A percentile compares a stretch with the other conserved stretches of the same genome.
Evolutionary conservation across 306 rosid genomes (phyloP).

Genomic region (Corylus heterophylla): DNA sequence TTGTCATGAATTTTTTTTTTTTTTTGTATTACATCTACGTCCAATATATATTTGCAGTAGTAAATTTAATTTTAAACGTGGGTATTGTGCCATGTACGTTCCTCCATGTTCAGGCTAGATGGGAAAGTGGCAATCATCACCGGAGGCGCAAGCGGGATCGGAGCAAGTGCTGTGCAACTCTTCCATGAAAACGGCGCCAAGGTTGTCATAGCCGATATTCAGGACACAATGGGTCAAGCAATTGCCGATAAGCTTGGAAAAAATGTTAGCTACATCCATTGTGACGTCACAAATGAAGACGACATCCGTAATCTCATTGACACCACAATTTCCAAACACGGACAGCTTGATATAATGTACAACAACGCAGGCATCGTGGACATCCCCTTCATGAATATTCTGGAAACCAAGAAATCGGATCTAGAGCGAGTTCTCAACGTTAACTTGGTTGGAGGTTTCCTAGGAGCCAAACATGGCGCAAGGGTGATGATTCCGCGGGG

Average conservation of each 20-base stretch:
- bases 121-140: slow-evolving; percentile 42
- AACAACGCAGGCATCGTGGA: slow-evolving; percentile 41
- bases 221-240: slow-evolving; percentile 32
- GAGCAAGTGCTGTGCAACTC: slow-evolving; percentile 31
- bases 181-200: slow-evolving; percentile 39
- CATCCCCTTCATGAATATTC: slow-evolving; percentile 5
- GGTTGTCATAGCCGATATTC: slow-evolving; percentile 38
- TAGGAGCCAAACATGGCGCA: slow-evolving; percentile 39
- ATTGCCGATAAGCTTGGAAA: slow-evolving; percentile 31
- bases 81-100: neutral
- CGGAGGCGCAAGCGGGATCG: slow-evolving; percentile 47
- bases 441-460: slow-evolving; percentile 34
- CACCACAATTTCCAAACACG: slow-evolving; percentile 16
- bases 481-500: slow-evolving; percentile 38
- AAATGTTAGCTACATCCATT: slow-evolving; percentile 27
- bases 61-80: neutral
- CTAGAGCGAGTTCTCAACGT: slow-evolving; percentile 19
- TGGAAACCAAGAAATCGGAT: slow-evolving; percentile 26
- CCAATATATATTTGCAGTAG: too few species aligned
- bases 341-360: slow-evolving; percentile 37
- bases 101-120: slow-evolving; percentile 12
- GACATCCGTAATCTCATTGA: slow-evolving; percentile 27
- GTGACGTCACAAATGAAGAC: slow-evolving; percentile 36
- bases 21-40: too few species aligned
- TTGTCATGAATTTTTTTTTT: too few species aligned